Base-by-base conservation (phyloP, 2,329 filamentous ascomycete genomes). In the Cordyceps militaris region DNA sequence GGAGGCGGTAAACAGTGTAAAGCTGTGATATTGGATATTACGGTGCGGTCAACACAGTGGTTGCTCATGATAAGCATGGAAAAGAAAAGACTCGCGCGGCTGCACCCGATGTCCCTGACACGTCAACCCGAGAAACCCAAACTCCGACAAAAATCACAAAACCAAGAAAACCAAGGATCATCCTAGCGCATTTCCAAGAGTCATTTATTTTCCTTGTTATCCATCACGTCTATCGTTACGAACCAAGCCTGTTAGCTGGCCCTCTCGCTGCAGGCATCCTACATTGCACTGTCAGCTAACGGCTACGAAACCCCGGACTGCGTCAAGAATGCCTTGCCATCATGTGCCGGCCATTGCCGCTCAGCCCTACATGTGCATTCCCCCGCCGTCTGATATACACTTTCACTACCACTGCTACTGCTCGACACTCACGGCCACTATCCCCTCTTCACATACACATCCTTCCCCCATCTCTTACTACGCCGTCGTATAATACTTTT, bases 401-500 rank as follows among this genome's bases (percentile, higher is more conserved):
- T 47, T 26, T 28, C 26, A 49, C 36, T 50, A 56, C 36, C 26
- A 49, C 23, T 46, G 43, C 50, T 46, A 56, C 30, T 40, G 16
- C 30, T 56, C 30, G 14, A 47, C 54, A 42, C n/a, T 26, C 32
- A 49, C 46, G 44, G 23, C 44, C 23, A n/a, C 8, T 26, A 56
- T n/a, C 28, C 7, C 42, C n/a, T 28, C 3, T 8, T 14, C 42
- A 16, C 9, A 28, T 16, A 47, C 44, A 19, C 23, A 34, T 8
- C 2, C 40, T 10, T 11, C 10, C 48, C 48, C 42, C 16, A 58
- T 58, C 48, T 58, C 56, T 40, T 58, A 58, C 42, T 28, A 58
- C 19, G 56, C 30, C 42, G 19, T 32, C 34, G 40, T 58, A 58
- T 58, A 58, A 58, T 58, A 58, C 34, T 21, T 52, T 44, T 58